phyloP scores from a whole-genome alignment of 495 filamentous ascomycete genomes.

The Daldinia bambusicola region DNA sequence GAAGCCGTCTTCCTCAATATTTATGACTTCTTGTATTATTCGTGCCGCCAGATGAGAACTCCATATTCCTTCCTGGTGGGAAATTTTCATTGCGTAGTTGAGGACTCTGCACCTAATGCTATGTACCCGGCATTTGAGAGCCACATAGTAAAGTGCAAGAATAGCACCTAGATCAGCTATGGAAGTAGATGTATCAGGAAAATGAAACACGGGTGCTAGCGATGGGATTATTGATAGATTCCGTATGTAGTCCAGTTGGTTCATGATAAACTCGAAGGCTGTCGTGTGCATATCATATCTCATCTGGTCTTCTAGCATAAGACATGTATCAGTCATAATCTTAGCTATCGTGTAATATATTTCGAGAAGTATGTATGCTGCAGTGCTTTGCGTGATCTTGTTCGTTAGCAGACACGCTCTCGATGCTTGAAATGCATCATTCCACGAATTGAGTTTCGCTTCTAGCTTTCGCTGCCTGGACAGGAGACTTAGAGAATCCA shows the following conservation, averaged over 20 bases:
- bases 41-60: slow-evolving; percentile 36
- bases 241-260: slow-evolving; percentile 47
- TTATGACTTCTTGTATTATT: slow-evolving; percentile 49
- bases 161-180: slow-evolving; percentile 62
- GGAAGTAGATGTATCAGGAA: slow-evolving; percentile 45
- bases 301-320: slow-evolving; percentile 50
- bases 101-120: slow-evolving; percentile 58
- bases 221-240: background rate
- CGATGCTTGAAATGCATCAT: slow-evolving; percentile 34
- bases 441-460: slow-evolving; percentile 42
- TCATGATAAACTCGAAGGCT: slow-evolving; percentile 54
- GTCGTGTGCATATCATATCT: slow-evolving; percentile 56
- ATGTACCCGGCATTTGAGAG: slow-evolving; percentile 66
- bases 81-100: slow-evolving; percentile 47
- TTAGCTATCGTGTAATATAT: slow-evolving; percentile 59
- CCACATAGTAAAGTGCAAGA: slow-evolving; percentile 62
- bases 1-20: slow-evolving; percentile 52
- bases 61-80: slow-evolving; percentile 67
- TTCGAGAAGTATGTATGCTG: slow-evolving; percentile 50
- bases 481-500: slow-evolving; percentile 7
- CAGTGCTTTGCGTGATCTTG: background rate
- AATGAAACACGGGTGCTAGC: slow-evolving; percentile 4
- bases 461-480: slow-evolving; percentile 29
- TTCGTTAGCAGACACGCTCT: background rate
- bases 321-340: slow-evolving; percentile 58